Percentiles rank a stretch among this genome's conserved stretches.
Conservation (phyloP, 176 grass and related monocot species). For the Puya raimondii region DNA sequence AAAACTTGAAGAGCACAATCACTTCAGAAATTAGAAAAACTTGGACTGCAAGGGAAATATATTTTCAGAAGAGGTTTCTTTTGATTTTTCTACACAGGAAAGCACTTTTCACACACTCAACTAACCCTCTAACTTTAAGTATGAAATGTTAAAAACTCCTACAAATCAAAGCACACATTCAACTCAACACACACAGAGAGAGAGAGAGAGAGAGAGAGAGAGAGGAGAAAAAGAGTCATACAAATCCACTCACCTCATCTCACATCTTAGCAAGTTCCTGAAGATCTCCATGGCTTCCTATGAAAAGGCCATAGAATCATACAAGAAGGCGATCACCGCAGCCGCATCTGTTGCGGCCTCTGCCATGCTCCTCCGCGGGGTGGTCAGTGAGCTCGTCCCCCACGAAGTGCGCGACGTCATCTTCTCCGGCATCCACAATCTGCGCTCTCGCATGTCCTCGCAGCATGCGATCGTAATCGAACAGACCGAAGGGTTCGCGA, state of each 20-base stretch:
- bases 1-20: too few species aligned
- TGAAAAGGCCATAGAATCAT: constrained; percentile 39
- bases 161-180: too few species aligned
- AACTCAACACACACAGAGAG: too few species aligned
- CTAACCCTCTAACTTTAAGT: too few species aligned
- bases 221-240: neutral
- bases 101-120: too few species aligned
- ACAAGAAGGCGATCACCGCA: constrained; percentile 57
- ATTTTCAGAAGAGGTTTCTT: too few species aligned
- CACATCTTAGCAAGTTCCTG: neutral
- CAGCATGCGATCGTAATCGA: constrained; percentile 62
- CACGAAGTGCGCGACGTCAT: constrained; percentile 51
- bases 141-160: too few species aligned
- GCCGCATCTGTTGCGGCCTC: constrained; percentile 66
- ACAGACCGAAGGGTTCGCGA: constrained; percentile 48
- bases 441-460: constrained; percentile 51
- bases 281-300: constrained; percentile 15
- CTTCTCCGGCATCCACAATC: constrained; percentile 36
- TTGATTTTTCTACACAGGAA: too few species aligned
- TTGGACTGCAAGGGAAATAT: too few species aligned
- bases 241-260: neutral
- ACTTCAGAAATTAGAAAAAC: too few species aligned
- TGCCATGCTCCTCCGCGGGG: constrained; percentile 58
- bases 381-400: constrained; percentile 65
- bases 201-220: too few species aligned